Base-by-base conservation (phyloP, 2,329 filamentous ascomycete species). In the Fusarium haematococcum region DNA sequence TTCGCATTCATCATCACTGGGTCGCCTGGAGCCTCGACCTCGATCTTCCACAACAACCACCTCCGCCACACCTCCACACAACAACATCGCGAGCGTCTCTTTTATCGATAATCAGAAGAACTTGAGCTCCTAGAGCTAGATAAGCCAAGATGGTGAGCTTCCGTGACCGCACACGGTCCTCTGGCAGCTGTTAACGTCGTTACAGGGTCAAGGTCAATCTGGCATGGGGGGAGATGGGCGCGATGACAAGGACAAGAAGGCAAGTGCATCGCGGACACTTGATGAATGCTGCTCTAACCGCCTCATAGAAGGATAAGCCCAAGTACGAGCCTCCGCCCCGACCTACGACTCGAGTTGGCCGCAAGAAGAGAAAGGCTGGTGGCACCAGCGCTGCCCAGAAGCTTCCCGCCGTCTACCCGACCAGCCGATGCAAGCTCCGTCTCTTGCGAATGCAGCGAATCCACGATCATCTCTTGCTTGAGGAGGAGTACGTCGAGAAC, bases 401-500 rank as follows among this genome's bases (percentile, higher is more conserved):
- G 86, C 92, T 99, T 30, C 97, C 97, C 33, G 91, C 94, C 77
- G 92, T 99, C 82, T 98, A 94, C 83, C 97, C 97, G 66, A 98
- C 95, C 60, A 97, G 96, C 78, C 92, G 97, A 88, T 99, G 97
- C 90, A 99, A 99, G 88, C 90, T 99, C 78, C 92, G 96, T 79
- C 95, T 98, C 74, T 91, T 99, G 69, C 94, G 97, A 79, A 98
- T 99, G 97, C 97, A 99, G 87, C 93, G 97, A 81, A 95, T 98
- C 79, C 97, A 99, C 87, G 97, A 99, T 83, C 97, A 99, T 81
- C 89, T 99, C 70, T 88, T 99, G 72, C 91, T 99, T 33, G 97
- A 99, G 84, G 97, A 99, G 83, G 97, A 99, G 85, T 99, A 98
- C 77, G 97, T 99, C 72, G 96, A 98, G 88, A 99, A 99, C 84